These are phyloP conservation scores for Diplodia mutila DNA, from an alignment of 2,329 filamentous ascomycete genomes.

Conservation along the genomic window DNA sequence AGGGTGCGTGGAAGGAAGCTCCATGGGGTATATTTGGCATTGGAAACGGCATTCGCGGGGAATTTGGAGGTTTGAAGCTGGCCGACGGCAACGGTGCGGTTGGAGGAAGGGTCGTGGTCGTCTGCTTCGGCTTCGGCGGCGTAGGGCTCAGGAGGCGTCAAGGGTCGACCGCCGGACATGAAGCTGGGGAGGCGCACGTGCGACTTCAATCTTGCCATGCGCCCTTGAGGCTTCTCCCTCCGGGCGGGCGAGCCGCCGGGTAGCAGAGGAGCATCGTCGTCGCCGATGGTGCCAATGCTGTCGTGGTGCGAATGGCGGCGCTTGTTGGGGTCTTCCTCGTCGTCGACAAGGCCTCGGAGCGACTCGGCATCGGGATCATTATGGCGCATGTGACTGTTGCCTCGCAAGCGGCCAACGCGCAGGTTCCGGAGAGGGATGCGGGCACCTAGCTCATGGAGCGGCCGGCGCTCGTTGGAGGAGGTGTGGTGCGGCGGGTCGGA, in stretches of 20 bases:
- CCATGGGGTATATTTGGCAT: constrained; percentile 95
- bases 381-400: constrained; percentile 39
- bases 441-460: constrained; percentile 49
- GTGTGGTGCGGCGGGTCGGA: constrained; percentile 36
- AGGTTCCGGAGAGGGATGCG: constrained; percentile 72
- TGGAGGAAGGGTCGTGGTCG: constrained; percentile 64
- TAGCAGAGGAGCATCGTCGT: constrained; percentile 77
- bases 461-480: constrained; percentile 38
- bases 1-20: constrained; percentile 92
- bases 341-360: constrained; percentile 67
- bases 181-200: constrained; percentile 69
- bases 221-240: constrained; percentile 33
- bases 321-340: constrained; percentile 59
- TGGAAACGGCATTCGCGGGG: constrained; percentile 89
- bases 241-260: constrained; percentile 42
- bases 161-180: constrained; percentile 47
- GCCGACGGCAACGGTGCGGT: constrained; percentile 76
- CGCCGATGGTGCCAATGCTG: constrained; percentile 58
- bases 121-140: constrained; percentile 48
- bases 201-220: constrained; percentile 54
- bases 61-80: constrained; percentile 74
- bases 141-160: constrained; percentile 33
- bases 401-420: constrained; percentile 53
- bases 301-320: constrained; percentile 60
- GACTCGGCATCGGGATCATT: constrained; percentile 66